Base-by-base conservation (phyloP, 73 alveolate species). In the Tetrahymena malaccensis region DNA sequence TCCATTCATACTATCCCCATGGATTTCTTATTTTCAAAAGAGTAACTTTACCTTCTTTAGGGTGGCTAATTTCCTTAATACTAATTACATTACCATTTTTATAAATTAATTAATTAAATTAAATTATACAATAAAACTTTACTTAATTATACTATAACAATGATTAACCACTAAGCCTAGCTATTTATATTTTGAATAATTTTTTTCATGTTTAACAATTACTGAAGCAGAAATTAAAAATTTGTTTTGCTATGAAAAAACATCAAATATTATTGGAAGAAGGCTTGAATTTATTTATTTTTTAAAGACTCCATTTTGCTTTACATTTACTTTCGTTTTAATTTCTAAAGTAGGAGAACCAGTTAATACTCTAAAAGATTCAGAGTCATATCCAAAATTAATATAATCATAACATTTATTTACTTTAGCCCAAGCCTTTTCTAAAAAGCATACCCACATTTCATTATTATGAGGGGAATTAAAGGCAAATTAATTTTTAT, bases 1-100 rank as follows among this genome's bases (percentile, higher is more conserved):
- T 97, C 99, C 99, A 99, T 96, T 98, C 99, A n/a, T 84, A 33
- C 13, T 35, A 15, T 19, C 99, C 99, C 99, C 99, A 98, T 56
- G 99, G 99, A 96, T 98, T 99, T 96, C 99, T 97, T 16, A 99
- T 97, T 94, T 99, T 98, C 37, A 99, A 94, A 16, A 99, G 96
- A 93, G 93, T 94, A 43, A 96, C 98, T n/a, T n/a, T 70, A n/a
- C 97, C 96, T 84, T 94, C 96, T 44, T 44, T 44, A 44, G 58
- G 58, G 22, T 44, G 58, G 1, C 9, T 13, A 21, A 44, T 44
- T 17, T 44, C n/a, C 9, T 17, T 44, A 13, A 17, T 21, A 44
- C 58, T 44, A 44, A 35, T 44, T 44, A 5, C 21, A 44, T 5
- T 5, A 44, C 1, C 4, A 44, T 44, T 13, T 13, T 13, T 44